Base-by-base conservation (phyloP, 129 eudicot species). In the Tagetes erecta region DNA sequence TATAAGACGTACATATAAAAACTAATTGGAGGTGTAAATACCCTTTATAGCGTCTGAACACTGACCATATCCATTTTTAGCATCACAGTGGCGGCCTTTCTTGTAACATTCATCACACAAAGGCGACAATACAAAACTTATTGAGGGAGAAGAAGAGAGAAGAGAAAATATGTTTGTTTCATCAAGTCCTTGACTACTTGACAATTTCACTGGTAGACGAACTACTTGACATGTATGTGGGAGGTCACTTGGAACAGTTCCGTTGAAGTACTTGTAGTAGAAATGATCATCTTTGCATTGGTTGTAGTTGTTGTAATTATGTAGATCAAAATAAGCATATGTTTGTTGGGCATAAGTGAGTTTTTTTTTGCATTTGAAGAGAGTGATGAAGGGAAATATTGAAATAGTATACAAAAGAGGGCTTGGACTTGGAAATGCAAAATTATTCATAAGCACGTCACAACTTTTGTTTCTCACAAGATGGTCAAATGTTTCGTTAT, bases 341-440 rank as follows among this genome's bases (percentile, higher is more conserved):
- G 11, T 46, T 5, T 11, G 1, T 3, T 9, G 0, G 0, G 1
- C 0, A 34, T 35, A 1, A 20, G 27, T 20, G 27, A 20, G 27
- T 20, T 20, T 20, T 13, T 35, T 72, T 34, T 5, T 8, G 39
- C 89, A 88, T 69, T 72, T 77, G 71, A 80, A 85, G 55, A 88
- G 20, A 67, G 80, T 66, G 72, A 85, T 41, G 37, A 9, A 11
- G 45, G 64, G 20, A 10, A 0, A 0, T 51, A 84, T 41, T 8
- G 77, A 67, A 40, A 72, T 36, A 0, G 80, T 75, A 57, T 46
- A 76, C 13, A 80, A 73, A 41, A 81, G 80, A 3, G 82, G 68
- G 6, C 8, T 40, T n/a, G 81, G 63, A 56, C 13, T 57, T 31
- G 13, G 83, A 3, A 70, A 33, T 46, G 53, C 59, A 3, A 77